Conservation (phyloP, 352 stramenopile genomes). For the Hyaloperonospora arabidopsidis region DNA sequence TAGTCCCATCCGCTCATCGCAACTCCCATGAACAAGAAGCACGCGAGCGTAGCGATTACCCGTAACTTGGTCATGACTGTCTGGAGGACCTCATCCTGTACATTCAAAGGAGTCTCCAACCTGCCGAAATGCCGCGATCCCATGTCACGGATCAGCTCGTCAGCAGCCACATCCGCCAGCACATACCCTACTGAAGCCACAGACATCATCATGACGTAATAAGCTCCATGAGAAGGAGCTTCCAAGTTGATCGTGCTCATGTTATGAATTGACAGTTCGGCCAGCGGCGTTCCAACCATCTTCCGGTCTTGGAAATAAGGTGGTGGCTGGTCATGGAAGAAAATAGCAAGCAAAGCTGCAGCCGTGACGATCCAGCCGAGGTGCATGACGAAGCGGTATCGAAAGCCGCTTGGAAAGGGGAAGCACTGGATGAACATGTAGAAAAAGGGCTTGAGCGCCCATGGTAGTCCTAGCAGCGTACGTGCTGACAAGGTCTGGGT, state of each 20-base stretch:
- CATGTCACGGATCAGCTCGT: conserved; percentile 45
- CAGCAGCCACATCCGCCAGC: conserved; percentile 64
- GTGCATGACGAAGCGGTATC: conserved; percentile 27
- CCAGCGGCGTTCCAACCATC: conserved; percentile 22
- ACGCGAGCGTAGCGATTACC: conserved; percentile 27
- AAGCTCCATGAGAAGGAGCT: conserved; percentile 31
- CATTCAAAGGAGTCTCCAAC: conserved; percentile 5
- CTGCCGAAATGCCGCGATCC: conserved; percentile 9
- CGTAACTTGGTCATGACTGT: conserved; percentile 32
- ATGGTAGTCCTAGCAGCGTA: conserved; percentile 42
- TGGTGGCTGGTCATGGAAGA: conserved; percentile 31
- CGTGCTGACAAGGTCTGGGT: conserved; percentile 49
- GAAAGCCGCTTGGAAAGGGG: conserved; percentile 20
- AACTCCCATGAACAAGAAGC: conserved; percentile 52
- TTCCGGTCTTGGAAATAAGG: conserved; percentile 40
- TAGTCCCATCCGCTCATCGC: conserved; percentile 55
- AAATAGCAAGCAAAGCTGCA: conserved; percentile 25
- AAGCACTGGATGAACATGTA: conserved; percentile 31
- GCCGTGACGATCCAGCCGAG: conserved; percentile 39
- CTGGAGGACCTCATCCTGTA: conserved; percentile 25
- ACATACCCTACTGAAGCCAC: conserved; percentile 68
- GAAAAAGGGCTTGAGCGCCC: conserved; percentile 45
- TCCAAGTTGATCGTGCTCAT: conserved; percentile 34
- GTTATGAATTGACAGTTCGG: conserved; percentile 23
- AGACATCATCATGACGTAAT: conserved; percentile 60